Base-by-base conservation (phyloP, 2,329 filamentous ascomycete species). In the Aspergillus intermedius region DNA sequence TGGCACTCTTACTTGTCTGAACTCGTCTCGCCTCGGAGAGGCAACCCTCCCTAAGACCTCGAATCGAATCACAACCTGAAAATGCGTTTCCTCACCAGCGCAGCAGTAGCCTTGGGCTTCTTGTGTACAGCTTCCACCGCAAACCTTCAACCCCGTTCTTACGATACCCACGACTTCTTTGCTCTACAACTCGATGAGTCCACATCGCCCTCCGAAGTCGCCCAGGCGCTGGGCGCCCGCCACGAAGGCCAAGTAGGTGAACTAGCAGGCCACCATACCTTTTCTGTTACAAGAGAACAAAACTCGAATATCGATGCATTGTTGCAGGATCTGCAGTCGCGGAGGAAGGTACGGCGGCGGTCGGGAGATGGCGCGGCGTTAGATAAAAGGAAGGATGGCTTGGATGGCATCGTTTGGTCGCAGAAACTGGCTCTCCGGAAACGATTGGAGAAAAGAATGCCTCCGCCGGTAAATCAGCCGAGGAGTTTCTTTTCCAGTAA, bases 141-240 rank as follows among this genome's bases (percentile, higher is more conserved):
- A 25, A 66, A 75, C 42, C 67, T 81, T 41, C 73, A 76, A 44
- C 73, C 77, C 54, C 85, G 87, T 59, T 80, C 93, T 63, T 88
- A 94, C 75, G 80, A 86, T 44, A 77, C 80, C 35, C 82, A 90
- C 70, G 91, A 98, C 69, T 97, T 95, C 73, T 96, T 97, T 67
- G 90, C 94, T 55, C 77, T 98, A 42, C 87, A 96, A 57, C 79
- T 98, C 61, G 81, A 86, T 50, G 73, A 80, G 10, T 75, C 79
- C 34, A 76, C 80, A 5, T 77, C 82, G 12, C 89, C 90, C 13
- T 76, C 85, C 37, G 58, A 67, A 19, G 76, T 96, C 54, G 90
- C 90, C 23, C 72, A 75, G 42, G 77, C 82, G 19, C 74, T 98
- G 7, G 89, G 88, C 17, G 75, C 95, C 43, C 77, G 79, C 41